These are phyloP conservation scores for Solanum chilense DNA, from an alignment of 257 asterid species.

Conservation along the genomic window DNA sequence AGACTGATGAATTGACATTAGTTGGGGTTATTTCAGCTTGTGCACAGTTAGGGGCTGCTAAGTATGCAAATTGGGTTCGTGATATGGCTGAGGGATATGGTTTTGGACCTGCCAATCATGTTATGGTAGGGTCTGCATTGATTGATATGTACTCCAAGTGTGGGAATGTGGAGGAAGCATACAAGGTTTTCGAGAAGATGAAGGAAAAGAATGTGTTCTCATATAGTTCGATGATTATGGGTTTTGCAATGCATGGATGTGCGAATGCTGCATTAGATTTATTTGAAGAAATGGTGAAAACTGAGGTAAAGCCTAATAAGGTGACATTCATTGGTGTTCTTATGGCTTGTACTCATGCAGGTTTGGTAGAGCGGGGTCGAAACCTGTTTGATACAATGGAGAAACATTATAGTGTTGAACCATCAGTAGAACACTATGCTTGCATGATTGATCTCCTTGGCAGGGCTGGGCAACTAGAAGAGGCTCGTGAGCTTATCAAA, in stretches of 20 bases:
- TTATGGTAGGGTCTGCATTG: conserved; percentile 63
- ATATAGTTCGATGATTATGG: conserved; percentile 63
- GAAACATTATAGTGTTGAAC: conserved; percentile 24
- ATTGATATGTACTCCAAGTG: conserved; percentile 87
- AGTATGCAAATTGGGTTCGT: conserved; percentile 51
- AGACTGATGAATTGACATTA: conserved; percentile 55
- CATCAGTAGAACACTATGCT: conserved; percentile 48
- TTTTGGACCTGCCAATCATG: conserved; percentile 23
- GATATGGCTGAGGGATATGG: conserved; percentile 47
- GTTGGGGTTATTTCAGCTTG: conserved; percentile 66
- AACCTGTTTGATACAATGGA: conserved; percentile 46
- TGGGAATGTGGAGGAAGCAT: conserved; percentile 61
- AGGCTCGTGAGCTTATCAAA: conserved; percentile 39
- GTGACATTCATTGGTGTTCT: conserved; percentile 77
- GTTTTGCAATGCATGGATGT: conserved; percentile 65
- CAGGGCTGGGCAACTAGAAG: conserved; percentile 48
- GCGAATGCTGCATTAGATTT: conserved; percentile 44
- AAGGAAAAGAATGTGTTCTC: conserved; percentile 45
- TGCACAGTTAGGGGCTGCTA: conserved; percentile 56
- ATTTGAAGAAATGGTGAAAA: conserved; percentile 60
- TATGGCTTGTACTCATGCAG: conserved; percentile 74
- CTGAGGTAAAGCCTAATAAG: conserved; percentile 43
- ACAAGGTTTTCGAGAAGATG: conserved; percentile 32
- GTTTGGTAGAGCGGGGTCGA: conserved; percentile 54
- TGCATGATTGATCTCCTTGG: conserved; percentile 73